Conservation (phyloP, 305 asterid genomes). For the Solanum hybrid region DNA sequence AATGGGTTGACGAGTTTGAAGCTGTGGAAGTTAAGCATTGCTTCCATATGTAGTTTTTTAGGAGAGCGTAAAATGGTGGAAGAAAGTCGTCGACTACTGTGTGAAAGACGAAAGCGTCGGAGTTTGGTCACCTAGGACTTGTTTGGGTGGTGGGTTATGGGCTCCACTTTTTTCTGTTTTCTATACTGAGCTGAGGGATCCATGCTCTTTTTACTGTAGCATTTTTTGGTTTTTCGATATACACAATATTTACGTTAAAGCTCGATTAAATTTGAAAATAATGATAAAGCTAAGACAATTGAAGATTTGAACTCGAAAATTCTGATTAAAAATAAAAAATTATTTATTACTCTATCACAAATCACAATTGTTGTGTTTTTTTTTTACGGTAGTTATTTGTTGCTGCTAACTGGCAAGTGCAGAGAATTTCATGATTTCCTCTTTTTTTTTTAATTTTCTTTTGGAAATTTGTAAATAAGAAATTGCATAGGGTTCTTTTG, state of each 20-base stretch:
- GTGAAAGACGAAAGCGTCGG: background rate
- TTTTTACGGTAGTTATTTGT: background rate
- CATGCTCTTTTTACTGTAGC: background rate
- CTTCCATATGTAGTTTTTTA: background rate
- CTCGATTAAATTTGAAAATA: too few species aligned
- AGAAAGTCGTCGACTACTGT: background rate
- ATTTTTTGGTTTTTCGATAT: too few species aligned
- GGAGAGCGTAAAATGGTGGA: background rate
- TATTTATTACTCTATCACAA: background rate
- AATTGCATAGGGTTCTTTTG: background rate
- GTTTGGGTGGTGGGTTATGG: background rate
- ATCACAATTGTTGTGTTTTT: background rate
- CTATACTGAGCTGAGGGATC: background rate
- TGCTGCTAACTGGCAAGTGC: background rate
- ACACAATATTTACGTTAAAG: too few species aligned
- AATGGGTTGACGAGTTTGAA: background rate
- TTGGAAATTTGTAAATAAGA: background rate
- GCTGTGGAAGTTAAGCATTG: background rate
- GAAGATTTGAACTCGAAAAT: fast-evolving
- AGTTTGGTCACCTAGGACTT: slow-evolving; percentile 7
- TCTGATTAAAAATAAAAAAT: background rate
- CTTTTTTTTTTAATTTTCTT: background rate
- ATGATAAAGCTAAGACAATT: fast-evolving
- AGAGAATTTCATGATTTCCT: background rate
- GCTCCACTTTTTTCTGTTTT: background rate